These are phyloP conservation scores for Penicillium bovifimosum DNA, from an alignment of 495 filamentous ascomycete species.

Conservation along the genomic window DNA sequence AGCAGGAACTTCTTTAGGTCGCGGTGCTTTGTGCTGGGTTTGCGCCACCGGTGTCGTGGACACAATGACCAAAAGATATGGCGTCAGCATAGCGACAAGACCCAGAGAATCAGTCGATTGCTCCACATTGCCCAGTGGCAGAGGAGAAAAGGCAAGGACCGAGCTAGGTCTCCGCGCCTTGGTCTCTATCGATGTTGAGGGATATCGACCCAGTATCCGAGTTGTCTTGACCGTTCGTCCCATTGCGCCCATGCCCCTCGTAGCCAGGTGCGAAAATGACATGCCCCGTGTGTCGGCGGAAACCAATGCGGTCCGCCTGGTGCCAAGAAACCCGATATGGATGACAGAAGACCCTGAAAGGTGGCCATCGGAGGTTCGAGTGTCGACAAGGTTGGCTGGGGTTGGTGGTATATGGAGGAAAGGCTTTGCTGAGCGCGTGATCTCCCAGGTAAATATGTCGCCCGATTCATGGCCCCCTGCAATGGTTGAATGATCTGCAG, in stretches of 20 bases:
- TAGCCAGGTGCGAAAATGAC: slow-evolving; percentile 96
- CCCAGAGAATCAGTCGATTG: slow-evolving; percentile 83
- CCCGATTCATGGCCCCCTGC: slow-evolving; percentile 86
- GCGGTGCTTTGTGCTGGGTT: slow-evolving; percentile 86
- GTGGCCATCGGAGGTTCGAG: slow-evolving; percentile 73
- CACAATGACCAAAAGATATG: slow-evolving; percentile 91
- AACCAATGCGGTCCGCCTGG: slow-evolving; percentile 88
- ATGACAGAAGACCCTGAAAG: slow-evolving; percentile 67
- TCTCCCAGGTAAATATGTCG: slow-evolving; percentile 96
- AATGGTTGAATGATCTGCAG: slow-evolving; percentile 87
- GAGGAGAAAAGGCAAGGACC: slow-evolving; percentile 82
- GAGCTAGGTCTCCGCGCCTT: slow-evolving; percentile 87
- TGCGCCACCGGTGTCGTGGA: slow-evolving; percentile 94
- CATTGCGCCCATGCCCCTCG: slow-evolving; percentile 79
- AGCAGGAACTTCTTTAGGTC: slow-evolving; percentile 83
- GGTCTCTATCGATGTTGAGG: slow-evolving; percentile 51
- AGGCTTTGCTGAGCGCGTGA: slow-evolving; percentile 68
- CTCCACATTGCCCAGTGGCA: slow-evolving; percentile 89
- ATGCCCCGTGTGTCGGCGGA: slow-evolving; percentile 96
- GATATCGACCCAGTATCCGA: slow-evolving; percentile 87
- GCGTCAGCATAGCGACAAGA: slow-evolving; percentile 90
- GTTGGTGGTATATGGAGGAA: slow-evolving; percentile 86
- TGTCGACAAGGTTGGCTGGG: slow-evolving; percentile 56
- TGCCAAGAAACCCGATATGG: slow-evolving; percentile 93
- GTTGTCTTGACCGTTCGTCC: slow-evolving; percentile 83